Evolutionary conservation across 805 yeast genomes (phyloP), one percentile per base, ranked within the genome.

Genomic region (Allodekkera sacchari): DNA sequence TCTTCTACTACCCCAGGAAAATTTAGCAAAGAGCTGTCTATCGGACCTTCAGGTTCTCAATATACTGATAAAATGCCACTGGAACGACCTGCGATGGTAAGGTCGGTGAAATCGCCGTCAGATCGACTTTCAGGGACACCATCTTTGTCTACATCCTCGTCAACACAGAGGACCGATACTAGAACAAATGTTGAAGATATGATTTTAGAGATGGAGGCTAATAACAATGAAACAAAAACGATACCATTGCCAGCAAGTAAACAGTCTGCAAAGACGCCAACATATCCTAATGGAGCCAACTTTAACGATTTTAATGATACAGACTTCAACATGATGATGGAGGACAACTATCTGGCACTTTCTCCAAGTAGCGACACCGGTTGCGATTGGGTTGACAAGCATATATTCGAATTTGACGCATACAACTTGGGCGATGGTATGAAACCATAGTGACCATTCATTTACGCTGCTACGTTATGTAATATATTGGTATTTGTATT

Each of bases 381-480:
- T 1, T 70, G 77, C 54, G 72, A 70, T 40, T 70, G 76, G 75
- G 68, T 70, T 28, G 77, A 70, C 43, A 70, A 67, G 33, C 56
- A 60, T 38, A 54, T 55, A 30, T 51, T 66, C 30, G 68, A 63
- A 28, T 63, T 50, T 42, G 62, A 53, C 26, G 55, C 47, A 6
- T 50, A 49, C 28, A 39, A 49, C 19, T 30, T 51, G 19, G 25
- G 31, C 15, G 35, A 16, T 14, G 25, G 20, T 10, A 10, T 12
- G 25, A 7, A 23, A 16, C 14, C 12, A 8, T 12, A 6, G 7
- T 29, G 7, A 17, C 27, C 8, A 13, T 15, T 12, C 18, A n/a
- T n/a, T n/a, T n/a, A n/a, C n/a, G n/a, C n/a, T n/a, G n/a, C n/a
- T n/a, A n/a, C n/a, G n/a, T n/a, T n/a, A n/a, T n/a, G n/a, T n/a